These are phyloP conservation scores for Cyamopsis tetragonoloba DNA, from an alignment of 306 rosid genomes.

Conservation along the genomic window DNA sequence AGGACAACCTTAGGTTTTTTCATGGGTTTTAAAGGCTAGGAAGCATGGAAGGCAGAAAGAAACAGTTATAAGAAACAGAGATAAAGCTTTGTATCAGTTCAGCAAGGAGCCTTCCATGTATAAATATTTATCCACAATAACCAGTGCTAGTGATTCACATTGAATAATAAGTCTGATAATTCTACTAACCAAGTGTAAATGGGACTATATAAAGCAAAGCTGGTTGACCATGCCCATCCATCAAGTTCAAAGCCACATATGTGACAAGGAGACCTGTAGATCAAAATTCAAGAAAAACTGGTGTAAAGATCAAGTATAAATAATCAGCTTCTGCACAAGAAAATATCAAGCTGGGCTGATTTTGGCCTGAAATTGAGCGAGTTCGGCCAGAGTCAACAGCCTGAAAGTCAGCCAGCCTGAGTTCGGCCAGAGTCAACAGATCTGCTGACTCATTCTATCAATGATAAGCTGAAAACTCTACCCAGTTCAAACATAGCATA, in stretches of 20 bases:
- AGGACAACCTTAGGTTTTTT: too few relatives aligned
- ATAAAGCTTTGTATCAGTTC: not conserved
- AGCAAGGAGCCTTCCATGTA: not conserved
- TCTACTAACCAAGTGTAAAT: slow-evolving; percentile 79
- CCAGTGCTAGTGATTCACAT: not conserved
- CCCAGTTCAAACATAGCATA: slow-evolving; percentile 34
- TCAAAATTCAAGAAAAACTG: slow-evolving; percentile 19
- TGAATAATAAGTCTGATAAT: not conserved
- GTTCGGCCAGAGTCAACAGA: too few relatives aligned
- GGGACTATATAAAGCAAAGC: slow-evolving; percentile 95
- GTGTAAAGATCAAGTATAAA: not conserved
- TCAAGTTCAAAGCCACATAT: slow-evolving; percentile 88
- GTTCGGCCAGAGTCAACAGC: too few relatives aligned
- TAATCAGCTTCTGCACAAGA: not conserved
- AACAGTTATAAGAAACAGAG: not conserved
- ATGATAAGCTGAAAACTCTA: not conserved
- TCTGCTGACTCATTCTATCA: not conserved
- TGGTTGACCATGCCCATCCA: slow-evolving; percentile 99
- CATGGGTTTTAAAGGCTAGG: too few relatives aligned
- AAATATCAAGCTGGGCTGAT: too few relatives aligned
- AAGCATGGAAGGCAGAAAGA: not conserved
- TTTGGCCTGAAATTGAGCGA: too few relatives aligned
- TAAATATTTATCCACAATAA: not conserved
- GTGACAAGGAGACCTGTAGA: slow-evolving; percentile 80
- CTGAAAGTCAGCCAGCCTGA: too few relatives aligned